Percentiles rank a stretch among this genome's conserved stretches.
Evolutionary conservation across 805 yeast genomes (phyloP).

Genomic region (Maudiozyma pseudohumilis): DNA sequence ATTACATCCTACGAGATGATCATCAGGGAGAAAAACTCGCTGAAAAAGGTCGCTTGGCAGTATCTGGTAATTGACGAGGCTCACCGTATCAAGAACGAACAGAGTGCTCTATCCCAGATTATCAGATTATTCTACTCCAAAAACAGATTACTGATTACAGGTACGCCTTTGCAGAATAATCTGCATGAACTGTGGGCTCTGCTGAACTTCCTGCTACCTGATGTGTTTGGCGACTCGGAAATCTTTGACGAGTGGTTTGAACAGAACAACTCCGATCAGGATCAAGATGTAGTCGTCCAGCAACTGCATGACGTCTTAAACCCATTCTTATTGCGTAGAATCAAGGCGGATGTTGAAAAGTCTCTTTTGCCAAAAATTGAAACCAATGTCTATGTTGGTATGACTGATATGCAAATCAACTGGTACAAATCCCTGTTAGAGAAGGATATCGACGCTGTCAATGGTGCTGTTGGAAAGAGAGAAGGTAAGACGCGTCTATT

Average conservation of each 20-base stretch:
- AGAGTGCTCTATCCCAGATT: slow-evolving; percentile 83
- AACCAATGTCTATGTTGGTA: slow-evolving; percentile 79
- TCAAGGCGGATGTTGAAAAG: slow-evolving; percentile 87
- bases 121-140: slow-evolving; percentile 80
- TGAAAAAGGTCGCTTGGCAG: slow-evolving; percentile 85
- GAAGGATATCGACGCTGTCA: slow-evolving; percentile 92
- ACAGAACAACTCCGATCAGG: slow-evolving; percentile 36
- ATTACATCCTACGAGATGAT: slow-evolving; percentile 92
- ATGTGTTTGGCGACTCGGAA: slow-evolving; percentile 85
- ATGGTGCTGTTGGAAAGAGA: slow-evolving; percentile 85
- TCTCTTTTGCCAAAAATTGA: slow-evolving; percentile 85
- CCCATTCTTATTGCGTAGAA: slow-evolving; percentile 82
- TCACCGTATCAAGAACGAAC: slow-evolving; percentile 92
- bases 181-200: slow-evolving; percentile 95
- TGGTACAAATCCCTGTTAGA: slow-evolving; percentile 88
- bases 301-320: slow-evolving; percentile 83
- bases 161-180: slow-evolving; percentile 92
- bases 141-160: slow-evolving; percentile 80
- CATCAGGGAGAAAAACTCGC: slow-evolving; percentile 70
- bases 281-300: slow-evolving; percentile 75
- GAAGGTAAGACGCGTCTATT: slow-evolving; percentile 86
- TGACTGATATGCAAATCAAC: slow-evolving; percentile 88
- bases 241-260: slow-evolving; percentile 87
- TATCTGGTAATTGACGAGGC: slow-evolving; percentile 93
- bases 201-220: slow-evolving; percentile 81